Conservation (phyloP, 2,329 filamentous ascomycete species). For the Aspergillus hiratsukae region DNA sequence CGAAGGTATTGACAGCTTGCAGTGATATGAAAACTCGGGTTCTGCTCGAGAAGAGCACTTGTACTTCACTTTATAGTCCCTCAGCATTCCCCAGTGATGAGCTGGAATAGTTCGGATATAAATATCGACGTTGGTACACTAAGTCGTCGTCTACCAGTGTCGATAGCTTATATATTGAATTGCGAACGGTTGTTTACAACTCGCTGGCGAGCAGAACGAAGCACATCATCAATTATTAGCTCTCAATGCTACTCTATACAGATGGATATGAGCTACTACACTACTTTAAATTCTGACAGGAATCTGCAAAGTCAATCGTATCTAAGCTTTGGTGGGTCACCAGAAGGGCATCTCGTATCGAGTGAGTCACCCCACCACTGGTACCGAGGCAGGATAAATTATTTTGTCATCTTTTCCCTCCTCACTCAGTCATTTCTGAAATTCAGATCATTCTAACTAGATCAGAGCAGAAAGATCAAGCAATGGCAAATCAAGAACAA, state of each 20-base stretch:
- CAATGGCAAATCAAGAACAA: conserved; percentile 1
- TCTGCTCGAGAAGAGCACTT: too few relatives aligned
- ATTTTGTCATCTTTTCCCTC: background rate
- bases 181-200: too few relatives aligned
- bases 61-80: too few relatives aligned
- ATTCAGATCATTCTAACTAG: background rate
- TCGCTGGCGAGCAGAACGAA: background rate
- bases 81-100: too few relatives aligned
- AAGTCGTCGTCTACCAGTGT: too few relatives aligned
- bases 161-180: too few relatives aligned
- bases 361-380: background rate
- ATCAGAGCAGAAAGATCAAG: background rate
- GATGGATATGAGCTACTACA: too few relatives aligned
- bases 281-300: too few relatives aligned
- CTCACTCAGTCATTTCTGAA: background rate
- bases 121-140: too few relatives aligned
- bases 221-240: background rate
- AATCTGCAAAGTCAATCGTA: background rate
- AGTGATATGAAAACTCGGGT: too few relatives aligned
- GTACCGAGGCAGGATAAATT: background rate
- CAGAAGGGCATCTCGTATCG: background rate
- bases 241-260: background rate
- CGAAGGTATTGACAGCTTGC: too few relatives aligned
- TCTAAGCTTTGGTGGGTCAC: background rate
- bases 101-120: too few relatives aligned